Evolutionary conservation across 441 rosid species (phyloP).

Genomic region (Croton laevigatus): DNA sequence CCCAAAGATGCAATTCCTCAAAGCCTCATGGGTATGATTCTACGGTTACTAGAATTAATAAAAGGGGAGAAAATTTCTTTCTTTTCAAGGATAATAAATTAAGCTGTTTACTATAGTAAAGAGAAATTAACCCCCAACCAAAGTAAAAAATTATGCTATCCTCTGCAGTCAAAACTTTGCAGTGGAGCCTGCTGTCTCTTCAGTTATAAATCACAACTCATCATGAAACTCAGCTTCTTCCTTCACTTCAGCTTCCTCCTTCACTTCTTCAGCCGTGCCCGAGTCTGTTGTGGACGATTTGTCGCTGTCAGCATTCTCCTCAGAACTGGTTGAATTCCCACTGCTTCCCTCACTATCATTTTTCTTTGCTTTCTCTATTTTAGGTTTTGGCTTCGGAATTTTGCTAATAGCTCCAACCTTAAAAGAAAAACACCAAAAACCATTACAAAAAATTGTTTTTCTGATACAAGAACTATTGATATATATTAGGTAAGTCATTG

Average conservation of each 20-base stretch:
- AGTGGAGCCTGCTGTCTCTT: not conserved
- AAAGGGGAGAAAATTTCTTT: not conserved
- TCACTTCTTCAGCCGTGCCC: constrained; percentile 27
- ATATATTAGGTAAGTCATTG: too few species aligned
- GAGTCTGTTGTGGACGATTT: constrained; percentile 35
- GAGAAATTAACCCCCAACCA: not conserved
- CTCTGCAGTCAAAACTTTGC: constrained; percentile 2
- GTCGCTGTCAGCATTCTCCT: constrained; percentile 31
- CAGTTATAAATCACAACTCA: constrained; percentile 49
- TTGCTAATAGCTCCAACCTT: constrained; percentile 60
- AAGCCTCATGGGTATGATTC: not conserved
- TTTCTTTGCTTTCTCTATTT: constrained; percentile 62
- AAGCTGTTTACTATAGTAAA: not conserved
- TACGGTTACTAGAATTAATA: not conserved
- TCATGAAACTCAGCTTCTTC: constrained; percentile 47
- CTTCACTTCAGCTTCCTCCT: constrained; percentile 31
- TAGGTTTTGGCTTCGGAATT: constrained; percentile 92
- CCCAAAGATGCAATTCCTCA: not conserved
- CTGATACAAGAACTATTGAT: not conserved
- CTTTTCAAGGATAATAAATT: not conserved
- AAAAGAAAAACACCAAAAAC: not conserved
- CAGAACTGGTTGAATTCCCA: constrained; percentile 29
- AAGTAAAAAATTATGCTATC: not conserved
- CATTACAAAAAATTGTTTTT: not conserved
- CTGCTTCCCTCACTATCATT: constrained; percentile 44